Evolutionary conservation across 2,329 filamentous ascomycete species (phyloP).

Genomic region (Leptographium wingfieldii): DNA sequence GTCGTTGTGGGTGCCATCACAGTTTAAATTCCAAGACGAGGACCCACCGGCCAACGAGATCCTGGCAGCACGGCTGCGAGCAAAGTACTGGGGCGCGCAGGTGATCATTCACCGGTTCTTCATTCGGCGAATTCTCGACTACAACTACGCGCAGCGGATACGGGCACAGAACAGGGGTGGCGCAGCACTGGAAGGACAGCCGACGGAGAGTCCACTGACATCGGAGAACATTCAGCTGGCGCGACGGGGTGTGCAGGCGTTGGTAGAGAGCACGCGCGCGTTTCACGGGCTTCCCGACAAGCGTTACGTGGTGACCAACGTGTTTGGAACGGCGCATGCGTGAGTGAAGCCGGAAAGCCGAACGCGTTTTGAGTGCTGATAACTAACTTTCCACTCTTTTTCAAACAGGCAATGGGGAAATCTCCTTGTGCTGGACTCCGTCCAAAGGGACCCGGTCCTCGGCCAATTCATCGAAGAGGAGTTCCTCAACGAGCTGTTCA

Average conservation of each 20-base stretch:
- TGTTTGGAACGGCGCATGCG: conserved; percentile 92
- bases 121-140: conserved; percentile 41
- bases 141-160: conserved; percentile 25
- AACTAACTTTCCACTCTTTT: background rate
- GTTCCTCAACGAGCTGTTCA: conserved; percentile 47
- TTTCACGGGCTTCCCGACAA: conserved; percentile 54
- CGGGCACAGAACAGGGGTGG: background rate
- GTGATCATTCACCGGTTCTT: conserved; percentile 84
- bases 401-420: conserved; percentile 82
- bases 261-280: conserved; percentile 74
- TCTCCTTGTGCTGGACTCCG: conserved; percentile 76
- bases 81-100: conserved; percentile 87
- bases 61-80: conserved; percentile 69
- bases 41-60: conserved; percentile 66
- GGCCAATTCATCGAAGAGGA: conserved; percentile 41
- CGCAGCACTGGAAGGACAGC: background rate
- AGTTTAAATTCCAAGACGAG: conserved; percentile 38
- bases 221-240: conserved; percentile 41
- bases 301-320: conserved; percentile 81
- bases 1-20: conserved; percentile 32
- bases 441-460: conserved; percentile 55
- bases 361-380: background rate
- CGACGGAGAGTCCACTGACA: conserved; percentile 18
- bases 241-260: conserved; percentile 53
- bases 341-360: conserved; percentile 38